These are phyloP conservation scores for Pseudophaeomoniella oleicola DNA, from an alignment of 2,329 filamentous ascomycete genomes.

Conservation along the genomic window DNA sequence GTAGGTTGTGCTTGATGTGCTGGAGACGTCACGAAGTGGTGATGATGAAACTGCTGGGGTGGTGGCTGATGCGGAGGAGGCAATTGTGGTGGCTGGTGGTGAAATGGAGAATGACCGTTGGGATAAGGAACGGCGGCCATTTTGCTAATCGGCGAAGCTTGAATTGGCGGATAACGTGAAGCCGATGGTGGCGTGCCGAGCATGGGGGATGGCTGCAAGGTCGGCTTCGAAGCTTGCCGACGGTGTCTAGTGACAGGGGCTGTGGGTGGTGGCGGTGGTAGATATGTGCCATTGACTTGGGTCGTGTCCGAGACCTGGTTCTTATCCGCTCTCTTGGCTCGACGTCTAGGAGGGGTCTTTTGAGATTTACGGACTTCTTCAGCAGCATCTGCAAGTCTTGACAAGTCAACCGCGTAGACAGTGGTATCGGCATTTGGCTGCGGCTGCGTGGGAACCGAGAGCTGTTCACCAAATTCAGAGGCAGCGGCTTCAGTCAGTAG, in stretches of 20 bases:
- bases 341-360: not conserved
- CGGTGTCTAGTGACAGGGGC: not conserved
- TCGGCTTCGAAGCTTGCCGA: not conserved
- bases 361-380: constrained; percentile 5
- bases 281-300: not conserved
- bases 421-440: constrained; percentile 1
- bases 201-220: not conserved
- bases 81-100: not conserved
- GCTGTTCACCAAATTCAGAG: constrained; percentile 7
- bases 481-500: constrained; percentile 8
- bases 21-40: not conserved
- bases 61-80: not conserved
- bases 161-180: not conserved
- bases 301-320: not conserved
- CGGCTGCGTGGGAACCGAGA: constrained; percentile 2
- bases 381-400: constrained; percentile 11
- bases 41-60: not conserved
- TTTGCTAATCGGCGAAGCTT: not conserved
- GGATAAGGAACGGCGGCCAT: not conserved
- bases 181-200: not conserved
- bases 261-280: not conserved
- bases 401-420: constrained; percentile 7
- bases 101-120: not conserved
- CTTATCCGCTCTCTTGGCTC: not conserved
- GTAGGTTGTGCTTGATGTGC: not conserved